Conservation (phyloP, 306 rosid species). For the Vigna trinervia region DNA sequence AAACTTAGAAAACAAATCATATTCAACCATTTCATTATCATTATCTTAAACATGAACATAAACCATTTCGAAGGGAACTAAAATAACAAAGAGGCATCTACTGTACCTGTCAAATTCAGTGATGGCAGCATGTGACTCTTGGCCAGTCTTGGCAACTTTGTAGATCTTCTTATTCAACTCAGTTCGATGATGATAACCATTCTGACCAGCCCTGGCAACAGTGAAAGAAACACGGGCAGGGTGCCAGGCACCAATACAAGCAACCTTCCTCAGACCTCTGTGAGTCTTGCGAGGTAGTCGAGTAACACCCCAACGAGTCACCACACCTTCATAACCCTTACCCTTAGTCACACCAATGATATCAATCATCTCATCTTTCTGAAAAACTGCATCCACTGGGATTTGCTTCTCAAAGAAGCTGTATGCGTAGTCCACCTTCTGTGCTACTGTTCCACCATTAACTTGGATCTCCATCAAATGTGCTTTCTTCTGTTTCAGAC, state of each 20-base stretch:
- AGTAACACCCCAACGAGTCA: conserved; percentile 93
- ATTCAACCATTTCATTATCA: too few relatives aligned
- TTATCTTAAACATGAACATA: too few relatives aligned
- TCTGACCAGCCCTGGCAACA: conserved; percentile 93
- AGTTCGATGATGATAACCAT: conserved; percentile 90
- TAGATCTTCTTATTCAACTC: conserved; percentile 83
- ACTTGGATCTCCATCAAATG: conserved; percentile 92
- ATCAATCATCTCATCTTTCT: conserved; percentile 89
- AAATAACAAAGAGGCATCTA: too few relatives aligned
- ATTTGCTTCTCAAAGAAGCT: conserved; percentile 79
- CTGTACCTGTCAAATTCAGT: conserved; percentile 60
- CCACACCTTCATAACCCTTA: conserved; percentile 93
- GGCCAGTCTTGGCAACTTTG: conserved; percentile 68
- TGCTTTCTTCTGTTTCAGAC: conserved; percentile 88
- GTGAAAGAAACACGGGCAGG: conserved; percentile 92
- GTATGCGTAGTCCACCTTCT: conserved; percentile 78
- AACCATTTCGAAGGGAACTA: too few relatives aligned
- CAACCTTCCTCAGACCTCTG: conserved; percentile 90
- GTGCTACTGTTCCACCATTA: conserved; percentile 72
- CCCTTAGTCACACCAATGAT: conserved; percentile 89
- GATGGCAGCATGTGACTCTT: conserved; percentile 67
- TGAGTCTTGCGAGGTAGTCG: conserved; percentile 93
- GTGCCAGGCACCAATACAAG: conserved; percentile 97
- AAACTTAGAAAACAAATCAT: neutral
- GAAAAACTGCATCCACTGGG: conserved; percentile 85